Conservation (phyloP, 2,329 filamentous ascomycete species). For the Aspergillus sp. region DNA sequence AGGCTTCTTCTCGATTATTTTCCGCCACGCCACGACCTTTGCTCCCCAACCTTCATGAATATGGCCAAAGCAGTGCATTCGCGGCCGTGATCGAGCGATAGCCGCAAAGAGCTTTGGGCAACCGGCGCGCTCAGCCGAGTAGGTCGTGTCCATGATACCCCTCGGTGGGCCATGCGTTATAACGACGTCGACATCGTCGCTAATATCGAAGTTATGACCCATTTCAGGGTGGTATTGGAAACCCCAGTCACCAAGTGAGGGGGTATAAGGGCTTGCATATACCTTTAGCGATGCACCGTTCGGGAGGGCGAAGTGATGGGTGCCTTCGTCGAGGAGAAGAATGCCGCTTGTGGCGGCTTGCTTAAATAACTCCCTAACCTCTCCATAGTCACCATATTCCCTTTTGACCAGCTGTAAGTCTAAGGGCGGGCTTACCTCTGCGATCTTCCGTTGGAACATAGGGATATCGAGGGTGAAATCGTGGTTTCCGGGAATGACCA, state of each 20-base stretch:
- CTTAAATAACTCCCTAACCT: conserved; percentile 42
- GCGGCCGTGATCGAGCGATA: conserved; percentile 32
- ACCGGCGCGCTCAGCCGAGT: conserved; percentile 29
- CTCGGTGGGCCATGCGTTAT: conserved; percentile 58
- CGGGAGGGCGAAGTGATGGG: conserved; percentile 46
- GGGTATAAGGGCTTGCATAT: conserved; percentile 57
- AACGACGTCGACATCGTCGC: conserved; percentile 44
- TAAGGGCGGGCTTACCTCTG: conserved; percentile 25
- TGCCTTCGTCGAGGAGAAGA: conserved; percentile 53
- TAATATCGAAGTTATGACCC: conserved; percentile 40
- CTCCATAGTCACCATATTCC: conserved; percentile 43
- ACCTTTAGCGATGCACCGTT: conserved; percentile 54
- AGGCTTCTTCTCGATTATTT: conserved; percentile 28
- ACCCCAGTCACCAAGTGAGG: conserved; percentile 47
- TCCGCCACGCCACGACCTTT: conserved; percentile 54
- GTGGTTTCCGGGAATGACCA: conserved; percentile 59
- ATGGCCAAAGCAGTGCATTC: conserved; percentile 44
- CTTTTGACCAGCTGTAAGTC: conserved; percentile 26
- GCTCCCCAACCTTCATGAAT: conserved; percentile 58
- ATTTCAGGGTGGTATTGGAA: conserved; percentile 49
- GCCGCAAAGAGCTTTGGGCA: conserved; percentile 33
- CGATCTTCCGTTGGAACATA: conserved; percentile 37
- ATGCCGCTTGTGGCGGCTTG: conserved; percentile 42
- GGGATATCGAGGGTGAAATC: conserved; percentile 47
- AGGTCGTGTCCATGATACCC: conserved; percentile 51